Base-by-base conservation (phyloP, 176 grass and related monocot genomes). In the Raddia guianensis region DNA sequence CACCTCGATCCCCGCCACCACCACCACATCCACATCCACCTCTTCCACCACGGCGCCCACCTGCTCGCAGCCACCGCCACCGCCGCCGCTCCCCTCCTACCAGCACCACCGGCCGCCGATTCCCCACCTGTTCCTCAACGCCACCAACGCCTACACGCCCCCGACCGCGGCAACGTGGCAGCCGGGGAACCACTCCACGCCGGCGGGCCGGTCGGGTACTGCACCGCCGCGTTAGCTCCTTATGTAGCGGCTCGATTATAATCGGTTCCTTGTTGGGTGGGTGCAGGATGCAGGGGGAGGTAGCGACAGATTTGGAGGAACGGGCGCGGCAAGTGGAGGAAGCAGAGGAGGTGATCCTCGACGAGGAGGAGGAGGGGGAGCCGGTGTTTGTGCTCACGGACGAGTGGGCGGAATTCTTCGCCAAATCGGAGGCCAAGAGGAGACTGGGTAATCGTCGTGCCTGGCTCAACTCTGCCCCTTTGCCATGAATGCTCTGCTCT, bases 341-440 rank as follows among this genome's bases (percentile, higher is more conserved):
- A 60, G 66, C 3, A 7, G 83, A 64, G 49, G 87, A 78, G 5
- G 15, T 81, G 61, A 62, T 50, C 12, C 44, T 72, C 19, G 80
- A 48, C 8, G 79, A 80, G 10, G 75, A 59, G 7, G 87, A 82
- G 3, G 90, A 83, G 0, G 74, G 72, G 74, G 87, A 87, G 16
- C 87, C 87, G 9, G 61, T 90, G 34, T 93, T 84, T 70, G 84
- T 93, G 19, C 81, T 92, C 9, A 87, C 87, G 12, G 91, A 93
- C 66, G 87, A 90, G 88, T 90, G 84, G 87, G 70, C 75, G 3
- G 86, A 92, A 13, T 92, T 92, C 76, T 92, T 89, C 72, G 90
- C 86, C 68, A 89, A 89, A 82, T 89, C 90, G 3, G 90, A 86
- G n/a, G 90, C 90, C 81, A 92, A 86, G 84, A 86, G 90, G 74